These are phyloP conservation scores for Gonapodya sp. DNA, from an alignment of 192 early-diverging fungal species.

Conservation along the genomic window DNA sequence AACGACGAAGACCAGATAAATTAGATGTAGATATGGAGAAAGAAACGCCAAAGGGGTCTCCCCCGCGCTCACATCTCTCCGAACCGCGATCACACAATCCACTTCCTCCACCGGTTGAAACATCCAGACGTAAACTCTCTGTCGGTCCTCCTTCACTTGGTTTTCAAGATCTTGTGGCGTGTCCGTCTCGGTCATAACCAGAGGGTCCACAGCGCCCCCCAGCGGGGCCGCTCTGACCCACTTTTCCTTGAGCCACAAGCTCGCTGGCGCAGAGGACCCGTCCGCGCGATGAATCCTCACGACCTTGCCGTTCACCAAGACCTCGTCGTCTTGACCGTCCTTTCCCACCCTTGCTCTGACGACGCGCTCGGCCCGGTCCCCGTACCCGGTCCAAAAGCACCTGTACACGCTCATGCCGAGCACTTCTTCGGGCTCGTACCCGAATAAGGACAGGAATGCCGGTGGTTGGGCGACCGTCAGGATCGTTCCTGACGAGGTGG, in stretches of 20 bases:
- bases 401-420: neutral
- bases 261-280: constrained; percentile 40
- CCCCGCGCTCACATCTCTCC: neutral
- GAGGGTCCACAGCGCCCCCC: neutral
- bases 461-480: neutral
- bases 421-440: neutral
- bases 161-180: neutral
- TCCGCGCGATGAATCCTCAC: constrained; percentile 35
- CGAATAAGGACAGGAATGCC: neutral
- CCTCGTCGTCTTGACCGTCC: neutral
- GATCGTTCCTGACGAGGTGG: neutral
- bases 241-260: constrained; percentile 53
- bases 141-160: too few relatives aligned
- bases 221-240: too few relatives aligned
- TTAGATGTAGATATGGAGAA: neutral
- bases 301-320: neutral
- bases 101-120: neutral
- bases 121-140: neutral
- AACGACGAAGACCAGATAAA: neutral
- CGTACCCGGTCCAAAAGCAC: neutral
- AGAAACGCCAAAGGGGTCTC: neutral
- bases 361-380: neutral
- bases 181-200: neutral
- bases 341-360: too few relatives aligned
- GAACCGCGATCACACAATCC: neutral